Evolutionary conservation across 2,329 filamentous ascomycete genomes (phyloP), one percentile per base, ranked within the genome.

Genomic region (Gnomoniopsis smithogilvyi): DNA sequence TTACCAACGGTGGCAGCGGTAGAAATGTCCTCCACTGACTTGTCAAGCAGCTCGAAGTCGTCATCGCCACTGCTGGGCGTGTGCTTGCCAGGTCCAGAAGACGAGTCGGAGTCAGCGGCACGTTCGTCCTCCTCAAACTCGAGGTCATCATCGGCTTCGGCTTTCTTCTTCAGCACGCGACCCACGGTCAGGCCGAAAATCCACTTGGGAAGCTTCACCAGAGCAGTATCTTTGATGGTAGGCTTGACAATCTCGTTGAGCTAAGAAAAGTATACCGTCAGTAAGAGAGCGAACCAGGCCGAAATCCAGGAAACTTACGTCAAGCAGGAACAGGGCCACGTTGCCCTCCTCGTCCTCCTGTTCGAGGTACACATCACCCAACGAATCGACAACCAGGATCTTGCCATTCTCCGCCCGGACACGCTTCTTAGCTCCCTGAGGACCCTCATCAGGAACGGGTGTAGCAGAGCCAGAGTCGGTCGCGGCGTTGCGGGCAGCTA

Each of bases 351-450:
- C 92, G 54, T 92, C 91, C 67, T 91, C 84, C 70, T 96, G 91
- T 74, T 98, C 93, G n/a, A 99, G 80, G 70, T 91, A 99, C 14
- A 99, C 95, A 67, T 97, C 92, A 30, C 95, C 95, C 11, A 89
- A 79, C 0, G 91, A 91, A 74, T 99, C 94, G 3, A 99, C 95
- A 58, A 99, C 88, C 41, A 99, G 79, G 1, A 96, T 82, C 79
- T 98, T 99, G 65, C 95, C 95, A 68, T 99, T 99, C 79, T 96
- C 90, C 2, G 93, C 94, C 26, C 93, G 85, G 17, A 98, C 91
- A 38, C 91, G 84, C 81, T 94, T 96, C 76, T 91, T 91, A 36
- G 89, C 81, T 21, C 93, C 92, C 41, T 87, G 83, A 1, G 91
- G 85, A 12, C 86, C 73, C 63, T 76, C 75, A 63, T 74, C 76